Evolutionary conservation across 805 yeast genomes (phyloP).

Genomic region (Peterozyma xylosa): DNA sequence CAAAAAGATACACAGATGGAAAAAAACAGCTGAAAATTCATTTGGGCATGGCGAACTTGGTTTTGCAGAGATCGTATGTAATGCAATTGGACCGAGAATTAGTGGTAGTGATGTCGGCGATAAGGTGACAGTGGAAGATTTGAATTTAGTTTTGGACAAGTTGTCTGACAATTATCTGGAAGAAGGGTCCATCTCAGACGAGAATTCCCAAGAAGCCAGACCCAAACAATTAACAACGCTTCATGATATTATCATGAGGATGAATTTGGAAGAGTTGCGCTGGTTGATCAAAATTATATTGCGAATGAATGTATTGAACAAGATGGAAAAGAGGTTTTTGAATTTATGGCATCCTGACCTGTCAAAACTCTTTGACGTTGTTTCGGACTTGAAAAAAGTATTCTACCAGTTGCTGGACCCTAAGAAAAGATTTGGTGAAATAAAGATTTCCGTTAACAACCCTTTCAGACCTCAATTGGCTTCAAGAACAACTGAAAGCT

Average conservation of each 20-base stretch:
- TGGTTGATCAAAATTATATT: conserved; percentile 66
- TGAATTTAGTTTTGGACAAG: conserved; percentile 37
- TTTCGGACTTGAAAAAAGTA: conserved; percentile 54
- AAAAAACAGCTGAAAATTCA: conserved; percentile 28
- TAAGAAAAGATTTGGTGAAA: conserved; percentile 30
- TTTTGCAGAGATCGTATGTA: conserved; percentile 41
- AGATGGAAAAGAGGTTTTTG: conserved; percentile 53
- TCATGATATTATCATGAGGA: conserved; percentile 37
- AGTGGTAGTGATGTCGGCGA: conserved; percentile 30
- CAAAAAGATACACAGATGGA: conserved; percentile 39
- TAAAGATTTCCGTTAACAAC: conserved; percentile 33
- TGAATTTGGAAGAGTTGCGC: conserved; percentile 56
- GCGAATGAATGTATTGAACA: conserved; percentile 50
- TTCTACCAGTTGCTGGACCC: conserved; percentile 54
- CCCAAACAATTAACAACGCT: conserved; percentile 36
- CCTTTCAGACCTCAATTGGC: conserved; percentile 79
- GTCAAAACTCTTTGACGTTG: conserved; percentile 50
- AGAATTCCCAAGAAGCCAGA: conserved; percentile 14
- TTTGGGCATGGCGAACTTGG: conserved; percentile 24
- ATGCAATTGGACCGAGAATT: conserved; percentile 39
- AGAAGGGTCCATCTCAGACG: conserved; percentile 22
- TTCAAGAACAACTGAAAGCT: conserved; percentile 40
- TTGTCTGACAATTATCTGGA: conserved; percentile 5
- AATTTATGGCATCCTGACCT: conserved; percentile 78
- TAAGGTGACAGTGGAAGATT: conserved; percentile 35